Percentiles rank a stretch among this genome's conserved stretches.
phyloP scores from a whole-genome alignment of 2,329 filamentous ascomycete species.

The Didymella segeticola region DNA sequence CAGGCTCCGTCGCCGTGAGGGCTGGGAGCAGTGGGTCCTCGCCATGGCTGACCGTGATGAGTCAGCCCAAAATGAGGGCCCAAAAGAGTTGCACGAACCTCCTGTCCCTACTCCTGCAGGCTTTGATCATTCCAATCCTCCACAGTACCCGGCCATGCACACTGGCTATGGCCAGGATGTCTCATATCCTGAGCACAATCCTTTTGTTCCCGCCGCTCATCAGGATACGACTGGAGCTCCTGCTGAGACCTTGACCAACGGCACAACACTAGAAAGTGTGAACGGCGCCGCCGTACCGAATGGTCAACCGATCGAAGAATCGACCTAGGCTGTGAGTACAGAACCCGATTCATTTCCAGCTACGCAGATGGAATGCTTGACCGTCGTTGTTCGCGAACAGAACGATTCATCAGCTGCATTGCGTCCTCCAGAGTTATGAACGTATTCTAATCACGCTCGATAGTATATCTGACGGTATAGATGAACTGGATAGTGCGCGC shows the following conservation, averaged over 20 bases:
- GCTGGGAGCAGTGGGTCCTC: conserved; percentile 83
- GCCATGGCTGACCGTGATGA: conserved; percentile 73
- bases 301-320: conserved; percentile 36
- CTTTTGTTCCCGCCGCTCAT: conserved; percentile 28
- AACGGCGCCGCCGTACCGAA: conserved; percentile 33
- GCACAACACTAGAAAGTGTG: conserved; percentile 25
- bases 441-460: conserved; percentile 65
- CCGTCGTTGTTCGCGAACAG: conserved; percentile 59
- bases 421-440: conserved; percentile 49
- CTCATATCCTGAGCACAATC: conserved; percentile 38
- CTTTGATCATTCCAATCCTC: conserved; percentile 41
- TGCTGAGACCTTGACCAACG: conserved; percentile 31
- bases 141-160: conserved; percentile 39
- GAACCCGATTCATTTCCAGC: conserved; percentile 59
- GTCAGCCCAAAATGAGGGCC: conserved; percentile 76
- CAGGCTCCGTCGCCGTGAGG: conserved; percentile 74
- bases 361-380: conserved; percentile 59
- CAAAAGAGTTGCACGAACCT: conserved; percentile 54
- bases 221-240: conserved; percentile 21
- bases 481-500: conserved; percentile 54
- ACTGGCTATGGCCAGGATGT: conserved; percentile 33
- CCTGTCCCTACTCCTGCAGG: conserved; percentile 47
- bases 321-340: conserved; percentile 44
- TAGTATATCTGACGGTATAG: conserved; percentile 55
- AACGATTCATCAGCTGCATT: conserved; percentile 39